Evolutionary conservation across 495 filamentous ascomycete species (phyloP), one percentile per base, ranked within the genome.

Genomic region (Xylaria nigripes): DNA sequence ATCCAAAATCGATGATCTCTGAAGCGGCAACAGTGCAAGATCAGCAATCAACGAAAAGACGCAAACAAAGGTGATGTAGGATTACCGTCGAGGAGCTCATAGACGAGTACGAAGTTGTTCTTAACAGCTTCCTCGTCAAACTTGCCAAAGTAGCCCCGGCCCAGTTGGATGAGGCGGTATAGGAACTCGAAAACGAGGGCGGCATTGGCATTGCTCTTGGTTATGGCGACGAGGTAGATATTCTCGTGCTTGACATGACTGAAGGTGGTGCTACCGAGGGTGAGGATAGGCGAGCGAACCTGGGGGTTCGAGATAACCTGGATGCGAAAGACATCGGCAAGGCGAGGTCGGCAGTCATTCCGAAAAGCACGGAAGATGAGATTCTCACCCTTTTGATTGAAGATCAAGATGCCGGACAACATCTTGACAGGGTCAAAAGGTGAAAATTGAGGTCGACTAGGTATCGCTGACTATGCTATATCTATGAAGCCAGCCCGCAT

Each of bases 171-270:
- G 62, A 99, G 75, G 61, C 92, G 81, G 72, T 96, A 96, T 53
- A 99, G 74, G 69, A 99, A 97, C 76, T 99, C 93, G 65, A 99
- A 99, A 22, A 99, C 89, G 50, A 99, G 81, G 44, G 93, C 93
- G 40, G 92, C 93, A 82, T 99, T 99, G 74, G 93, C 93, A 77
- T 99, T 99, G 76, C 93, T 96, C 77, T 96, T 97, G 51, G 93
- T 96, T 58, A 99, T 87, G 21, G 91, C 93, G 47, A 97, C 93
- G 57, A 99, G 68, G 72, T 97, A 99, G 68, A 99, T 97, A 69
- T 99, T 99, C 70, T 99, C 93, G 69, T 96, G 94, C 65, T 95
- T 95, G 70, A 99, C 92, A 81, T 99, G 93, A 77, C 89, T 95
- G 75, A 97, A 98, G 46, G 93, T 99, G 45, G 94, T 97, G 63